Conservation (phyloP, 2,329 filamentous ascomycete species). For the Aschersonia sp. region DNA sequence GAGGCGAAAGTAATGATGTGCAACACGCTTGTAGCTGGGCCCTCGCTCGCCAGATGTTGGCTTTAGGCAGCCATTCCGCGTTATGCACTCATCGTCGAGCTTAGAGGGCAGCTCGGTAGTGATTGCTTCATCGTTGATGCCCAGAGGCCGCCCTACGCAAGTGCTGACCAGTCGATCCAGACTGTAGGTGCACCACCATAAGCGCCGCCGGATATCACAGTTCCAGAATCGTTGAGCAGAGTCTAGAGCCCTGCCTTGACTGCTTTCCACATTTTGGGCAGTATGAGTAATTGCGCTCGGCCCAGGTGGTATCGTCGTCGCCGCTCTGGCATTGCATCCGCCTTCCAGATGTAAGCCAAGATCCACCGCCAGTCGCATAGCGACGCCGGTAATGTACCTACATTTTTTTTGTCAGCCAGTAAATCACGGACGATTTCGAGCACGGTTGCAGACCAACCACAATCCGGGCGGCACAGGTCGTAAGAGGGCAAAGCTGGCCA, state of each 20-base stretch:
- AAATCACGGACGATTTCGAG: background rate
- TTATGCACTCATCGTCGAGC: conserved; percentile 80
- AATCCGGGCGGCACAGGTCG: conserved; percentile 84
- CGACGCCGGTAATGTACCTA: conserved; percentile 85
- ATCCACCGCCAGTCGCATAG: conserved; percentile 79
- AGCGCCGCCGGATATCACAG: conserved; percentile 67
- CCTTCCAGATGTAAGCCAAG: conserved; percentile 89
- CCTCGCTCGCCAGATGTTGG: conserved; percentile 40
- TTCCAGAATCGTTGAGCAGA: conserved; percentile 66
- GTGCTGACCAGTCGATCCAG: conserved; percentile 90
- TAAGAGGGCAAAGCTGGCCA: conserved; percentile 83
- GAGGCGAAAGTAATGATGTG: conserved; percentile 84
- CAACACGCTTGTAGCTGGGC: conserved; percentile 80
- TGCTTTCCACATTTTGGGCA: conserved; percentile 3
- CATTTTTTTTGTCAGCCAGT: background rate
- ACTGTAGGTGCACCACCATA: conserved; percentile 97
- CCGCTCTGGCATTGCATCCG: conserved; percentile 48
- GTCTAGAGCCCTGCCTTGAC: conserved; percentile 23
- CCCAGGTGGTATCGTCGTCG: conserved; percentile 27
- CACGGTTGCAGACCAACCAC: conserved; percentile 40
- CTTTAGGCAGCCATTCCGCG: conserved; percentile 56
- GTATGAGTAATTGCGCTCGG: too few relatives aligned
- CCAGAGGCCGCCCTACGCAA: conserved; percentile 85
- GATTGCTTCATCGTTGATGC: conserved; percentile 90
- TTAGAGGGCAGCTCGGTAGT: conserved; percentile 89